Evolutionary conservation across 208 protist species (phyloP), one percentile per base, ranked within the genome.

Genomic region (Trypanosoma platydactyli): DNA sequence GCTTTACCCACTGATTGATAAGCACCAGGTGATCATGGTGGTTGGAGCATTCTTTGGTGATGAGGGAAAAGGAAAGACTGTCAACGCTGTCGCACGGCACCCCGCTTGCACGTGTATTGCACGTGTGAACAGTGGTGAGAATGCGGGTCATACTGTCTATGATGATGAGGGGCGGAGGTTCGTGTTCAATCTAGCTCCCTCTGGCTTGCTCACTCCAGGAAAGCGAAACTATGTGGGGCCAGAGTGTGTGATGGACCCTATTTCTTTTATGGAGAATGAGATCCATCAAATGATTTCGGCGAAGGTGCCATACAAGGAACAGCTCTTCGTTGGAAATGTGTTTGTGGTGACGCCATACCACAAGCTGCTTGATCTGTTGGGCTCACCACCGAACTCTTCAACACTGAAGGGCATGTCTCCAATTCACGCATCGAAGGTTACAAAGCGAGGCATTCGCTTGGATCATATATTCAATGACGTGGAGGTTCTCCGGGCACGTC

Each of bases 21-120:
- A 71, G 41, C 63, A 91, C 70, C 70, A 94, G 42, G 71, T 97
- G 33, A 90, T 97, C 64, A 94, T 97, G 73, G 89, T 97, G 16
- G 88, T 86, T 1, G 92, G 92, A 29, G 87, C 89, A 38, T 97
- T 94, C 72, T 97, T 97, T 68, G 92, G 92, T 9, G 92, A 97
- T 61, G 92, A 97, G 64, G 92, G 92, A 55, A 97, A 97, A 54
- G 92, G 92, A 64, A 97, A 97, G 77, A 95, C 92, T 12, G 92
- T 97, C 12, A 86, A 97, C 56, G 92, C 88, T 15, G 89, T 97
- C 15, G 79, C 89, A 1, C 79, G 61, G 25, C 88, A 97, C 76
- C 87, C 85, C 0, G 67, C 52, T 24, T 94, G 91, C 70, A 92
- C 80, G 30, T 89, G 78, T 67, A 88, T 97, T 59, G 88, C 84